Percentiles rank a stretch among this genome's conserved stretches.
Conservation (phyloP, 2,329 filamentous ascomycete genomes). For the Teratosphaeria pseudoeucalypti region DNA sequence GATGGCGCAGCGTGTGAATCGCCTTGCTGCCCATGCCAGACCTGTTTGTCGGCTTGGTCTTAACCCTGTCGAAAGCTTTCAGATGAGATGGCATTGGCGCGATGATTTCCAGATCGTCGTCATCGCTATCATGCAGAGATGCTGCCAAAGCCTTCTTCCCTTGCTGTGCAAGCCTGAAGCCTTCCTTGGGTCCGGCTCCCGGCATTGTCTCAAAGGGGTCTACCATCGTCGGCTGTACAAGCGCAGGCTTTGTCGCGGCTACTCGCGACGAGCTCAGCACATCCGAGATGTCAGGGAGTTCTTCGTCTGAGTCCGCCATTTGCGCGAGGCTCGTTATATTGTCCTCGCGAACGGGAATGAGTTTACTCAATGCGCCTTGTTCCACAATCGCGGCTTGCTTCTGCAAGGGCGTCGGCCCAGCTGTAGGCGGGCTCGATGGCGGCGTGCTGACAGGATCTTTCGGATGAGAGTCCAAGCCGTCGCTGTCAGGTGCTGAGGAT, state of each 20-base stretch:
- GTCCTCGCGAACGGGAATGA: conserved; percentile 21
- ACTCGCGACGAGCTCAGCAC: conserved; percentile 13
- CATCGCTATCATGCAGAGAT: conserved; percentile 20
- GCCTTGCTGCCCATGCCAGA: conserved; percentile 20
- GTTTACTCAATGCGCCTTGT: conserved; percentile 22
- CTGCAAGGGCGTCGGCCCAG: conserved; percentile 25
- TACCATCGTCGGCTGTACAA: background rate
- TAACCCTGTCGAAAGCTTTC: conserved; percentile 29
- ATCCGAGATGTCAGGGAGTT: conserved; percentile 18
- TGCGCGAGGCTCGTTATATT: conserved; percentile 16
- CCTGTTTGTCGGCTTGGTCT: conserved; percentile 3
- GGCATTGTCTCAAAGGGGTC: background rate
- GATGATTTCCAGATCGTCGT: conserved; percentile 57
- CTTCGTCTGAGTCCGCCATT: conserved; percentile 16
- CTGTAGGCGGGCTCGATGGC: conserved; percentile 34
- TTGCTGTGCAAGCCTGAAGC: conserved; percentile 25
- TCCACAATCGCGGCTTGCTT: conserved; percentile 23
- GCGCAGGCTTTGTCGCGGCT: background rate
- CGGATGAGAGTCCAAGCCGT: conserved; percentile 7
- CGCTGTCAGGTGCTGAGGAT: conserved; percentile 22
- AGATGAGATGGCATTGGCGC: conserved; percentile 24
- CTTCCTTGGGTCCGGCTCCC: conserved; percentile 3
- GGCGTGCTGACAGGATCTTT: conserved; percentile 26
- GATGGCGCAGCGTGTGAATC: conserved; percentile 24
- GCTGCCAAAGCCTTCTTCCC: conserved; percentile 15